A percentile compares a stretch with the other conserved stretches of the same genome.
These are phyloP conservation scores for Henckelia pumila DNA, from an alignment of 257 asterid genomes.

Conservation along the genomic window DNA sequence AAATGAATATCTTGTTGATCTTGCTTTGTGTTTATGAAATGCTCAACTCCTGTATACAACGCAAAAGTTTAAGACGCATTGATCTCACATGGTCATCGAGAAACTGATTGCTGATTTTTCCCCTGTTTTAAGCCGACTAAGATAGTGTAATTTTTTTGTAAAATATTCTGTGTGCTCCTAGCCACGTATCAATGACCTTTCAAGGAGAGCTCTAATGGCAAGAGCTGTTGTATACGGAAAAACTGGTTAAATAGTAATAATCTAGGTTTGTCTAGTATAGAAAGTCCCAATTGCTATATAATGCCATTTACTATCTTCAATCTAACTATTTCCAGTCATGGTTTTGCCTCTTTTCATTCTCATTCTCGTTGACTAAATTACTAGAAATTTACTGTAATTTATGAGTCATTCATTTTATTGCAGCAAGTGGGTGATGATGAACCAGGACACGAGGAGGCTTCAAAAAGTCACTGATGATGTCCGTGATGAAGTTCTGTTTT, in stretches of 20 bases:
- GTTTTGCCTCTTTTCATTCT: neutral
- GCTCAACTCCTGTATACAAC: no score
- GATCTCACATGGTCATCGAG: neutral
- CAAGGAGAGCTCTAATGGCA: no score
- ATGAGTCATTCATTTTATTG: constrained; percentile 26
- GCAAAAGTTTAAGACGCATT: neutral
- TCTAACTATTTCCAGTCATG: constrained; percentile 2
- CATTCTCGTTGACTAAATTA: neutral
- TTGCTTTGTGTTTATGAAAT: no score
- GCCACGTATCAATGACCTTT: no score
- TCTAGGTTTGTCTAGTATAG: neutral
- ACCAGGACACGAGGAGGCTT: no score
- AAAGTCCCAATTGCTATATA: neutral
- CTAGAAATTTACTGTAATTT: neutral
- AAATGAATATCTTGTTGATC: neutral
- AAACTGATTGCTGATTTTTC: neutral
- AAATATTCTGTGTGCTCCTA: neutral
- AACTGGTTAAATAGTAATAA: neutral
- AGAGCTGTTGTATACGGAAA: neutral
- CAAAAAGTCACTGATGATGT: no score
- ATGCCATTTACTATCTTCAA: neutral
- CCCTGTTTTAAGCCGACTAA: neutral
- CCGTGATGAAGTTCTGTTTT: no score
- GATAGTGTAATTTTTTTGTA: no score
- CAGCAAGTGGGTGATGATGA: constrained; percentile 99